A percentile compares a stretch with the other conserved stretches of the same genome.
phyloP scores from a whole-genome alignment of 2,329 filamentous ascomycete genomes.

The Fusarium sp. region DNA sequence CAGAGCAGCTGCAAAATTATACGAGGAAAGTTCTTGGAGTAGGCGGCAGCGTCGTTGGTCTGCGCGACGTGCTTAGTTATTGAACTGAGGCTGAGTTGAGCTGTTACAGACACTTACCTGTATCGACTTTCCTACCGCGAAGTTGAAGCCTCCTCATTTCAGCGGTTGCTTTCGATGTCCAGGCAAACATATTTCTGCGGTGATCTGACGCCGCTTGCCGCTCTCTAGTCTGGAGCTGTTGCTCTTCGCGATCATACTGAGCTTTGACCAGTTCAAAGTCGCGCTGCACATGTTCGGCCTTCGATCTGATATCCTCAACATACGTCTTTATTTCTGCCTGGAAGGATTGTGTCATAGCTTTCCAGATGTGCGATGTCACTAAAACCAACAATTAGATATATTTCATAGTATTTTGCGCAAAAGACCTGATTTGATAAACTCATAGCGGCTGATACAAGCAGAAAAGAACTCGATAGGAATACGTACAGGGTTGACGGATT shows the following conservation, averaged over 20 bases:
- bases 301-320: slow-evolving; percentile 25
- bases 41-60: slow-evolving; percentile 1
- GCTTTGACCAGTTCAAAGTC: slow-evolving; percentile 25
- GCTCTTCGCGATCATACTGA: slow-evolving; percentile 9
- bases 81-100: too few relatives aligned
- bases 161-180: neutral
- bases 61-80: neutral
- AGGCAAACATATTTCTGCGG: neutral
- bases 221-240: slow-evolving; percentile 12
- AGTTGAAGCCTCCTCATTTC: neutral
- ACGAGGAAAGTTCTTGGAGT: slow-evolving; percentile 7
- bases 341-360: slow-evolving; percentile 22
- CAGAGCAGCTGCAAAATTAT: slow-evolving; percentile 16
- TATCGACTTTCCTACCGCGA: neutral
- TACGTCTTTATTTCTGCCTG: slow-evolving; percentile 18
- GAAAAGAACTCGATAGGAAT: too few relatives aligned
- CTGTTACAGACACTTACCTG: neutral
- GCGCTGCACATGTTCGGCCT: slow-evolving; percentile 2
- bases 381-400: too few relatives aligned
- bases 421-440: too few relatives aligned
- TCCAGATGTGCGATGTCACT: slow-evolving; percentile 7
- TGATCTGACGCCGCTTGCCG: slow-evolving; percentile 10
- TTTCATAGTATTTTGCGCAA: neutral
- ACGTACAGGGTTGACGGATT: slow-evolving; percentile 7
- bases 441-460: too few relatives aligned